phyloP scores from a whole-genome alignment of 2,329 filamentous ascomycete species.

The Ophiosphaerella narmari region DNA sequence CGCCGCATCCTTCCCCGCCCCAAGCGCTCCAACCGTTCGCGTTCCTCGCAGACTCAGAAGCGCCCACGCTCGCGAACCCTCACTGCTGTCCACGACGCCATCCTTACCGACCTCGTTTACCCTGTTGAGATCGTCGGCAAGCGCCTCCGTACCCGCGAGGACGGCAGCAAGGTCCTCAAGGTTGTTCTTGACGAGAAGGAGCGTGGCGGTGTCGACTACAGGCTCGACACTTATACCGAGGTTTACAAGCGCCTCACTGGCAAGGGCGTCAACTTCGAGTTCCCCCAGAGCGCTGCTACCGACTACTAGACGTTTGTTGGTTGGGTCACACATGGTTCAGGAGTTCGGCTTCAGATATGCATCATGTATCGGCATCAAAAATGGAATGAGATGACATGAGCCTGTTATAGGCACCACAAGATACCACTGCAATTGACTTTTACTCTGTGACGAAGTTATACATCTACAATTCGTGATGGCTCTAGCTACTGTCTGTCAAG shows the following conservation, averaged over 20 bases:
- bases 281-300: conserved; percentile 78
- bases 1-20: conserved; percentile 98
- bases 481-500: conserved; percentile 59
- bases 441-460: conserved; percentile 28
- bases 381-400: conserved; percentile 45
- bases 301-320: conserved; percentile 72
- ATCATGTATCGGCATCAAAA: conserved; percentile 47
- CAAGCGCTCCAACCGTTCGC: conserved; percentile 96
- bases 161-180: conserved; percentile 98
- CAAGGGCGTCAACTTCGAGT: conserved; percentile 97
- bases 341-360: conserved; percentile 47
- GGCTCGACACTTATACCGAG: conserved; percentile 99
- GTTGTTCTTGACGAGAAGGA: conserved; percentile 99
- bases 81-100: conserved; percentile 97
- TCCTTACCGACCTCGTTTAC: conserved; percentile 97
- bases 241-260: conserved; percentile 98
- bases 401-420: conserved; percentile 36
- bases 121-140: conserved; percentile 99
- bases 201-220: conserved; percentile 98
- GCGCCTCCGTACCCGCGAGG: conserved; percentile 97
- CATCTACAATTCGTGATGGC: background rate
- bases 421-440: conserved; percentile 47
- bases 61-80: conserved; percentile 96
- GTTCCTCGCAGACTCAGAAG: conserved; percentile 98
- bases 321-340: conserved; percentile 37